These are phyloP conservation scores for Saturnispora mendoncae DNA, from an alignment of 805 yeast genomes.

Conservation along the genomic window DNA sequence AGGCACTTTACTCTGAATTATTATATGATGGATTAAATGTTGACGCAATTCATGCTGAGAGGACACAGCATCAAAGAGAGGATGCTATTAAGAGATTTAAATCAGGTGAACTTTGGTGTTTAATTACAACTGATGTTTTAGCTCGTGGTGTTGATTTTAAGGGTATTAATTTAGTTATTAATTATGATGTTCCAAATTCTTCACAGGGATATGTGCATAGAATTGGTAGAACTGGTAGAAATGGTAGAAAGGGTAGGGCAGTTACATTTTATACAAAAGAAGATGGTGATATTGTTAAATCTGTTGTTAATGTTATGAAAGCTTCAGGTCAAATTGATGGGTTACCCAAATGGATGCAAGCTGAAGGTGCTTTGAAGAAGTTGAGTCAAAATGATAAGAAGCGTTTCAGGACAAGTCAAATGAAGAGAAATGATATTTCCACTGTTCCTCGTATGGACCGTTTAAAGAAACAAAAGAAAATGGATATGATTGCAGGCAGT, in stretches of 20 bases:
- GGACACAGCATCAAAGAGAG: slow-evolving; percentile 82
- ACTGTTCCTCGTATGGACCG: slow-evolving; percentile 71
- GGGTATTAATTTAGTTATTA: slow-evolving; percentile 88
- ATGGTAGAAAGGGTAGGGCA: slow-evolving; percentile 78
- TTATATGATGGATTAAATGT: slow-evolving; percentile 87
- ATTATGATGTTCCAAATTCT: slow-evolving; percentile 90
- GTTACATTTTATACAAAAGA: slow-evolving; percentile 90
- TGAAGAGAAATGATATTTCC: slow-evolving; percentile 66
- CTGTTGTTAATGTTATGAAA: slow-evolving; percentile 89
- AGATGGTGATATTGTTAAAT: slow-evolving; percentile 65
- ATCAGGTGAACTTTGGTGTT: slow-evolving; percentile 89
- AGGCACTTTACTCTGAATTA: slow-evolving; percentile 88
- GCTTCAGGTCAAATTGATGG: slow-evolving; percentile 68
- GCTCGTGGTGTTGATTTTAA: slow-evolving; percentile 97
- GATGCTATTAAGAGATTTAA: slow-evolving; percentile 76
- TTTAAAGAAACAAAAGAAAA: slow-evolving; percentile 51
- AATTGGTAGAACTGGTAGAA: slow-evolving; percentile 98
- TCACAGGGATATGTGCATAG: slow-evolving; percentile 96
- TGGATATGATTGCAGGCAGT: slow-evolving; percentile 69
- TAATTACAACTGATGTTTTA: slow-evolving; percentile 92
- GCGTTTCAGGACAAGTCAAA: slow-evolving; percentile 45
- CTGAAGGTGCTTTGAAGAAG: slow-evolving; percentile 46
- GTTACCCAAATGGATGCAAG: slow-evolving; percentile 73
- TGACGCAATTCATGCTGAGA: slow-evolving; percentile 92
- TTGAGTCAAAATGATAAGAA: slow-evolving; percentile 56